Evolutionary conservation across 371 early-diverging fungal genomes (phyloP).

Genomic region (Saksenaea oblongispora): DNA sequence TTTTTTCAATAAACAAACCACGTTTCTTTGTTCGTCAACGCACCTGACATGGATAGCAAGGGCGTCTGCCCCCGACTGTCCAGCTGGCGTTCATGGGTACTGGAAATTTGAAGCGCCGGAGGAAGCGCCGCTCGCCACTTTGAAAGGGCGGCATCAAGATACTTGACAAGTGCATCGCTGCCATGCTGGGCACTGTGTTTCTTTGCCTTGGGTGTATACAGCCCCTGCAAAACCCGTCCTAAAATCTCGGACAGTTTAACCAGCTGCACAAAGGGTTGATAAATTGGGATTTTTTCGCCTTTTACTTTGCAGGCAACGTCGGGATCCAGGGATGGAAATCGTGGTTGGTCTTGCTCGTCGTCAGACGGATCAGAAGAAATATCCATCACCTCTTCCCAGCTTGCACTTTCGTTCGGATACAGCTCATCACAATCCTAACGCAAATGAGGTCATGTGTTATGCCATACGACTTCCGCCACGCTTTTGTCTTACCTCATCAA

Average conservation of each 20-base stretch:
- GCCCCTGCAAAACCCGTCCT: slow-evolving; percentile 45
- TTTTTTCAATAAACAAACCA: not conserved
- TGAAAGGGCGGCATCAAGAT: slow-evolving; percentile 41
- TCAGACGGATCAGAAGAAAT: slow-evolving; percentile 6
- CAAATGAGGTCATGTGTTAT: not conserved
- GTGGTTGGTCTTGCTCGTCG: slow-evolving; percentile 14
- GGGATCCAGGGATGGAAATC: slow-evolving; percentile 43
- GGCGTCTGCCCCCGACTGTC: slow-evolving; percentile 34
- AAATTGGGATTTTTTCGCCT: slow-evolving; percentile 38
- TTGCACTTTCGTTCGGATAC: slow-evolving; percentile 43
- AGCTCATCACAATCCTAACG: slow-evolving; percentile 40
- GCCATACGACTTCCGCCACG: no score
- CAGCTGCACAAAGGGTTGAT: slow-evolving; percentile 52
- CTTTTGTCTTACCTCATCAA: slow-evolving; percentile 35
- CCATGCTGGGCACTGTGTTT: slow-evolving; percentile 47
- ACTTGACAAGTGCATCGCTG: slow-evolving; percentile 48
- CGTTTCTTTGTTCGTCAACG: not conserved
- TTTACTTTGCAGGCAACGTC: slow-evolving; percentile 33
- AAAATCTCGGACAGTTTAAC: slow-evolving; percentile 48
- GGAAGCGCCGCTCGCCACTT: slow-evolving; percentile 47
- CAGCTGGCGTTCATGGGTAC: slow-evolving; percentile 27
- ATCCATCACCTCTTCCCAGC: slow-evolving; percentile 51
- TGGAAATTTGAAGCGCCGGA: slow-evolving; percentile 39
- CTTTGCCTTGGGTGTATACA: slow-evolving; percentile 53
- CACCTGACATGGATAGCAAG: slow-evolving; percentile 47